These are phyloP conservation scores for Tetracentron sinense DNA, from an alignment of 164 flowering plant species.

Conservation along the genomic window DNA sequence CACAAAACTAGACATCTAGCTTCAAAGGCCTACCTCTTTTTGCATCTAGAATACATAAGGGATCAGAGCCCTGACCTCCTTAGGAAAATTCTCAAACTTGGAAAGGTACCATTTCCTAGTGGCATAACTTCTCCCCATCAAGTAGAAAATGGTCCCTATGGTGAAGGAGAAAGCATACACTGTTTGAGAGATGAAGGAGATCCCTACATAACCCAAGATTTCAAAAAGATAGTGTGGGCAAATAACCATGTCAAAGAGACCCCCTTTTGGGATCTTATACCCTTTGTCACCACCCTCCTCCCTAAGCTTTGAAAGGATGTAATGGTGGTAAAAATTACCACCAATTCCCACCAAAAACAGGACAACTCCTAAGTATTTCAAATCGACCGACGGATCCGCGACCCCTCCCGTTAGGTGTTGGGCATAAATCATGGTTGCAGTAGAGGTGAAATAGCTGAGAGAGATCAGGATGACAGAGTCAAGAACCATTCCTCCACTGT, in stretches of 20 bases:
- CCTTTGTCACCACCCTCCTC: conserved; percentile 30
- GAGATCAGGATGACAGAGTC: conserved; percentile 35
- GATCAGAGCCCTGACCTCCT: conserved; percentile 49
- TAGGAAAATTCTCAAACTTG: conserved; percentile 63
- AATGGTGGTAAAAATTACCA: conserved; percentile 76
- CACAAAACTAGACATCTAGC: no score
- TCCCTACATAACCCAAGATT: conserved; percentile 43
- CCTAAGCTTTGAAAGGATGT: conserved; percentile 50
- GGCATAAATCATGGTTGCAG: conserved; percentile 40
- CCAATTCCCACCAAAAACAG: conserved; percentile 45
- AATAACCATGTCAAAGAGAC: conserved; percentile 48
- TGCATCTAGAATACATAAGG: conserved; percentile 51
- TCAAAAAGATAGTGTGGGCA: conserved; percentile 86
- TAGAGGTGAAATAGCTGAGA: conserved; percentile 31
- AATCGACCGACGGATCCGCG: conserved; percentile 41
- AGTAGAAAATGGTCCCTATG: conserved; percentile 34
- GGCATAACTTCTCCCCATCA: conserved; percentile 59
- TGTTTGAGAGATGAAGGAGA: conserved; percentile 60
- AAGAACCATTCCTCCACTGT: conserved; percentile 50
- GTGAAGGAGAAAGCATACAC: conserved; percentile 34
- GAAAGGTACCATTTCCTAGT: conserved; percentile 68
- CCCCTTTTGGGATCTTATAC: conserved; percentile 68
- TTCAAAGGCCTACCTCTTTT: no score
- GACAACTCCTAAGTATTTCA: conserved; percentile 38
- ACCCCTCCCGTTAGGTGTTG: conserved; percentile 38